Base-by-base conservation (phyloP, 2,329 filamentous ascomycete species). In the Nigrograna mackinnonii region DNA sequence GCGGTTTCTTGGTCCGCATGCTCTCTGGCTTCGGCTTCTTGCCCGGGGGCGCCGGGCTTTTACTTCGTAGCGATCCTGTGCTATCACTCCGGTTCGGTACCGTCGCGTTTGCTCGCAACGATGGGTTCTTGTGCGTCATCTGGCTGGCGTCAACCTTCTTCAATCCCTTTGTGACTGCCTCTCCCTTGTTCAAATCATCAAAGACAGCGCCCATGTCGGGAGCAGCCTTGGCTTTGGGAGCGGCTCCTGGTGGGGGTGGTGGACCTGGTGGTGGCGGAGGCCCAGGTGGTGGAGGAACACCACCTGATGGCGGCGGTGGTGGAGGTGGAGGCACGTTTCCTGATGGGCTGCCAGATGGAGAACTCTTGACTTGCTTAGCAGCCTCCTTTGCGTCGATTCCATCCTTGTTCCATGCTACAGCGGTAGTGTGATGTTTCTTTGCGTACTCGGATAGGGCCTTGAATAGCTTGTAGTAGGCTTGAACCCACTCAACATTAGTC, bases 71-170 rank as follows among this genome's bases (percentile, higher is more conserved):
- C 5, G 60, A 65, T 22, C 62, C 55, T 30, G 76, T 75, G 46
- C 77, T 78, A 17, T 76, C 72, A 40, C 77, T 78, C 43, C 79
- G 73, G 43, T 77, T 77, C 1, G 87, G 78, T 3, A 92, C 89
- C 2, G 82, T 79, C 11, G 88, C 87, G 47, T 77, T 77, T 18
- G 88, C 81, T 49, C 94, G 85, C 44, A 99, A 77, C 7, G 85
- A 83, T 12, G 94, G 94, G 71, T 99, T 99, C 77, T 97, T 97
- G 74, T 99, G 94, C 46, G 94, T 99, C 92, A 96, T 96, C 69
- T 97, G 80, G 40, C 88, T 94, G 64, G 86, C 87, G 73, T 96
- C 92, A 37, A 99, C 94, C 76, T 96, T 99, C 54, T 88, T 87
- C 24, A 99, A 79, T 22, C 88, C 85, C 53, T 89, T 84, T 4